A percentile compares a stretch with the other conserved stretches of the same genome.
Conservation (phyloP, 208 protist genomes). For the Crithidia thermophila region DNA sequence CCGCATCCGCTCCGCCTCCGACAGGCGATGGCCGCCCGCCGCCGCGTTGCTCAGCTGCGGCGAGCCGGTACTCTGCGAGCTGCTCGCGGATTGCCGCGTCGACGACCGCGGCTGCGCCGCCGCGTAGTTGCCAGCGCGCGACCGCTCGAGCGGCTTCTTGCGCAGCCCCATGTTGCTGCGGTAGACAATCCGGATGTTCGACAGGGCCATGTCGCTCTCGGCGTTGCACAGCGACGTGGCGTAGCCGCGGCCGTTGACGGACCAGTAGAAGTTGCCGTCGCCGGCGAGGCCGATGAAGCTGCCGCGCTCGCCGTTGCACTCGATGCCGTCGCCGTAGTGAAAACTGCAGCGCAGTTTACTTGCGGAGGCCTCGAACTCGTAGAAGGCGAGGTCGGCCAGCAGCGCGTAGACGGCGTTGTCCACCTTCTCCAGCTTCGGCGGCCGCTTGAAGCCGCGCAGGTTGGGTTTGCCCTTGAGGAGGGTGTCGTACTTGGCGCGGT, state of each 20-base stretch:
- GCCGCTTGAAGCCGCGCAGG: constrained; percentile 62
- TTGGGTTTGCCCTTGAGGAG: constrained; percentile 26
- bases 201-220: constrained; percentile 65
- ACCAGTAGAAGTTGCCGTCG: constrained; percentile 82
- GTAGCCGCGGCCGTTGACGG: constrained; percentile 48
- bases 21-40: neutral
- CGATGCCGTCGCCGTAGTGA: constrained; percentile 79
- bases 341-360: constrained; percentile 64
- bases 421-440: constrained; percentile 41
- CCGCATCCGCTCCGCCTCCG: constrained; percentile 43
- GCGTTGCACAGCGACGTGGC: constrained; percentile 65
- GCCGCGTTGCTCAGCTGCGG: neutral
- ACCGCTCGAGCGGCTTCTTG: constrained; percentile 24
- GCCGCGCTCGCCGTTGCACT: constrained; percentile 50
- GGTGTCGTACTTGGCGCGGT: constrained; percentile 94
- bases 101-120: neutral
- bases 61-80: neutral
- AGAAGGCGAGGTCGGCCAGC: constrained; percentile 69
- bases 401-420: constrained; percentile 50
- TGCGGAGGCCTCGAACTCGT: constrained; percentile 80
- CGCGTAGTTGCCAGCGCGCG: constrained; percentile 8
- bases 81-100: neutral
- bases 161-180: constrained; percentile 53
- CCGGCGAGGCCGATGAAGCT: constrained; percentile 81
- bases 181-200: constrained; percentile 47